Evolutionary conservation across 2,329 filamentous ascomycete genomes (phyloP).

Genomic region (Sclerotinia spermophila): DNA sequence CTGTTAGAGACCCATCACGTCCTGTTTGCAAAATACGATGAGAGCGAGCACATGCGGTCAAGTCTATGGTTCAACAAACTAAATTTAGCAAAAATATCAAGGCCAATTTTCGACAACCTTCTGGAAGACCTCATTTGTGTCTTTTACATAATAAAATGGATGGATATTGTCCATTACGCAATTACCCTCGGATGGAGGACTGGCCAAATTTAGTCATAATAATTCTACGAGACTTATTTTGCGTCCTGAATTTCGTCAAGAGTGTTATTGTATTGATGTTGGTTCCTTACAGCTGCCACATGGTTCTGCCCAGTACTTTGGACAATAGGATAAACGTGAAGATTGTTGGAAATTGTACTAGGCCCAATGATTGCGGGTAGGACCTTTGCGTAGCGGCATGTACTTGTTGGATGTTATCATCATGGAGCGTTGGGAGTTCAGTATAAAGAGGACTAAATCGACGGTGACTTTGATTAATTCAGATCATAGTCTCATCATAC

Average conservation of each 20-base stretch:
- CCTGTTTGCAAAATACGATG: no score
- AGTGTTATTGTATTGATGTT: neutral
- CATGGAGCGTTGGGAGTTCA: neutral
- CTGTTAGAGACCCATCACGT: no score
- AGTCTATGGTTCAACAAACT: no score
- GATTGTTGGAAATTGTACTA: neutral
- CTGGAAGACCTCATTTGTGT: neutral
- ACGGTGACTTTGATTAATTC: neutral
- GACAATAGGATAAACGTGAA: neutral
- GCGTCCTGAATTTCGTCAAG: no score
- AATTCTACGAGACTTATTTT: neutral
- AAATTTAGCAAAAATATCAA: neutral
- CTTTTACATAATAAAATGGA: neutral
- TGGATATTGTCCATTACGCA: neutral
- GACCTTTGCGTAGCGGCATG: neutral
- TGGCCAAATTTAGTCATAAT: neutral
- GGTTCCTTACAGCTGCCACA: neutral
- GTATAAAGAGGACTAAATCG: neutral
- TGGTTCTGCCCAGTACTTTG: neutral
- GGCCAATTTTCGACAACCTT: neutral
- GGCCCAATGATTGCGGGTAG: no score
- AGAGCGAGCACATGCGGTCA: no score
- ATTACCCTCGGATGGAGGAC: no score
- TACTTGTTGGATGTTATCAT: neutral
- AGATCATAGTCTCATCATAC: neutral